Evolutionary conservation across 345 rosid species (phyloP).

Genomic region (Camelina laxa): DNA sequence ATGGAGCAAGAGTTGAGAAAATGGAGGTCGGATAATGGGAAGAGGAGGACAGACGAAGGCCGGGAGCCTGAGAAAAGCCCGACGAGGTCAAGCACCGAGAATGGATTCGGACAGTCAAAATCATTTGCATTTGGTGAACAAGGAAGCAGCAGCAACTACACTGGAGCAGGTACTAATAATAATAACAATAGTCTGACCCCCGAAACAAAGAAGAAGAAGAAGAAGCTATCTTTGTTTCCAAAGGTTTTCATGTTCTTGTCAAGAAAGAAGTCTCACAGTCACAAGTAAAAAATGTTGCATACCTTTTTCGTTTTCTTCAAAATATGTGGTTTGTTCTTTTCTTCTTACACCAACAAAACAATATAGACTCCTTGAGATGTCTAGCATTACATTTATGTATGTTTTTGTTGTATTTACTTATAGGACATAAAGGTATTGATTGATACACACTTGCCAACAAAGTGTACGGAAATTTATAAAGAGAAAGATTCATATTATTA

Average conservation of each 20-base stretch:
- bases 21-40: slow-evolving; percentile 90
- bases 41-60: slow-evolving; percentile 57
- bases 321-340: background rate
- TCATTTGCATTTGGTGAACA: slow-evolving; percentile 41
- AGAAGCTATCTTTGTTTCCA: slow-evolving; percentile 75
- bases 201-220: slow-evolving; percentile 56
- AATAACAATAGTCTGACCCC: slow-evolving; percentile 36
- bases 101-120: slow-evolving; percentile 21
- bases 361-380: slow-evolving; percentile 37
- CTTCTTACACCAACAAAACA: slow-evolving; percentile 23
- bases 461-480: background rate
- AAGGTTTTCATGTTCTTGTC: slow-evolving; percentile 70
- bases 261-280: slow-evolving; percentile 55
- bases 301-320: slow-evolving; percentile 6
- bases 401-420: slow-evolving; percentile 14
- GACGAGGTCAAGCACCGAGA: slow-evolving; percentile 45
- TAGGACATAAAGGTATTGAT: slow-evolving; percentile 27
- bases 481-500: slow-evolving; percentile 22
- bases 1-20: slow-evolving; percentile 88
- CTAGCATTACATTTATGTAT: slow-evolving; percentile 14
- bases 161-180: slow-evolving; percentile 3
- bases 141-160: slow-evolving; percentile 31
- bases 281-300: slow-evolving; percentile 23
- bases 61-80: slow-evolving; percentile 50
- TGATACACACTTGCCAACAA: slow-evolving; percentile 7